These are phyloP conservation scores for Suhomyces sp. DNA, from an alignment of 805 yeast species.

Conservation along the genomic window DNA sequence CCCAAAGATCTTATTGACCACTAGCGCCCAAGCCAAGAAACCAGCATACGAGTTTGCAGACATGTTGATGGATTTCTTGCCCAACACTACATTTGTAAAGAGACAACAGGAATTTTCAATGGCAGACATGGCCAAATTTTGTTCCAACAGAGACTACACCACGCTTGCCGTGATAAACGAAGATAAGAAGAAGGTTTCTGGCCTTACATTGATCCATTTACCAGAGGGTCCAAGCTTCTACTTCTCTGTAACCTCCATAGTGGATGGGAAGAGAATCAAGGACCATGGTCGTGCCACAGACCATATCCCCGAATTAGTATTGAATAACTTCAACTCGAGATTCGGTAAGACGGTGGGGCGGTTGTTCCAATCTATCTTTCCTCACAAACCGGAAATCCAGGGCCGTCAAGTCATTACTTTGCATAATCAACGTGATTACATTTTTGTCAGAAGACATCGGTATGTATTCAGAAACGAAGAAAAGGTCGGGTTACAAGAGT, in stretches of 20 bases:
- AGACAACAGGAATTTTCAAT: constrained; percentile 81
- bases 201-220: constrained; percentile 87
- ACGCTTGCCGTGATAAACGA: constrained; percentile 89
- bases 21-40: constrained; percentile 82
- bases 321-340: constrained; percentile 90
- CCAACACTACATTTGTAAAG: constrained; percentile 82
- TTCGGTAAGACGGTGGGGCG: constrained; percentile 93
- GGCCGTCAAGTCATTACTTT: constrained; percentile 95
- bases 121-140: constrained; percentile 82
- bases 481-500: constrained; percentile 90
- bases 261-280: constrained; percentile 67
- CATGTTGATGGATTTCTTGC: constrained; percentile 76
- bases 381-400: constrained; percentile 88
- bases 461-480: constrained; percentile 87
- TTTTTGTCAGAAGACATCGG: constrained; percentile 93
- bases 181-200: constrained; percentile 89
- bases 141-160: constrained; percentile 81
- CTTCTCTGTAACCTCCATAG: constrained; percentile 76
- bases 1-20: constrained; percentile 89
- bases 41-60: constrained; percentile 91
- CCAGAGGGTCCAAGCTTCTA: constrained; percentile 96
- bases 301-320: constrained; percentile 87
- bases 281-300: constrained; percentile 92
- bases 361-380: constrained; percentile 87
- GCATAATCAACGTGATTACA: constrained; percentile 94